A percentile compares a stretch with the other conserved stretches of the same genome.
These are phyloP conservation scores for Dipodascus geniculatus DNA, from an alignment of 805 yeast species.

Conservation along the genomic window DNA sequence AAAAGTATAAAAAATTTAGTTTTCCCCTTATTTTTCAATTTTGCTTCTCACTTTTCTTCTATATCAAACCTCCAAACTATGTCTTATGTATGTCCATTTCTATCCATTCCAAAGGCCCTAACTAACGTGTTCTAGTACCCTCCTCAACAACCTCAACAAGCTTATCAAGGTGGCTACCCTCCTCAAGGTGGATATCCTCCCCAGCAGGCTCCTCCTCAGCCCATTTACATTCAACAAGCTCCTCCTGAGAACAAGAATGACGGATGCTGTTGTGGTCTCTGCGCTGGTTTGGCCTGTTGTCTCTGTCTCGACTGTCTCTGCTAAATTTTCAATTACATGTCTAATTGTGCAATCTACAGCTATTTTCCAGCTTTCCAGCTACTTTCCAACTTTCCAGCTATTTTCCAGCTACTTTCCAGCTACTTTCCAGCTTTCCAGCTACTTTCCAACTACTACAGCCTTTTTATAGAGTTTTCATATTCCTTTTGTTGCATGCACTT, in stretches of 20 bases:
- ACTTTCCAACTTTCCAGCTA: not conserved
- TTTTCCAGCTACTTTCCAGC: too few species aligned
- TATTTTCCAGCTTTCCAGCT: not conserved
- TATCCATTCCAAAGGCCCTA: too few species aligned
- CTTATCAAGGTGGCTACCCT: constrained; percentile 10
- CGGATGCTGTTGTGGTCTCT: constrained; percentile 25
- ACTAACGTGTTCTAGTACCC: not conserved
- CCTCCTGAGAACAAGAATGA: constrained; percentile 14
- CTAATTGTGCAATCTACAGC: constrained; percentile 14
- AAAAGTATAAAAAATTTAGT: not conserved
- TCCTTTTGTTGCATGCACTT: too few species aligned
- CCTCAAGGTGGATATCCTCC: constrained; percentile 11
- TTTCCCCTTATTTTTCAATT: not conserved
- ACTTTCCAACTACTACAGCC: too few species aligned
- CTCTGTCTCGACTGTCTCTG: constrained; percentile 20
- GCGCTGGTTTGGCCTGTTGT: constrained; percentile 25
- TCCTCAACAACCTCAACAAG: constrained; percentile 14
- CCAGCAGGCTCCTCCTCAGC: constrained; percentile 19
- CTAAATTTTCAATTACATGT: not conserved
- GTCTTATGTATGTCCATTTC: not conserved
- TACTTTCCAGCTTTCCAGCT: too few species aligned
- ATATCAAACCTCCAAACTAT: not conserved
- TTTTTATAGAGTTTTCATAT: too few species aligned
- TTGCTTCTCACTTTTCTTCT: not conserved
- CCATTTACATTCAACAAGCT: constrained; percentile 20